Evolutionary conservation across 306 rosid genomes (phyloP).

Genomic region (Begonia loranthoides): DNA sequence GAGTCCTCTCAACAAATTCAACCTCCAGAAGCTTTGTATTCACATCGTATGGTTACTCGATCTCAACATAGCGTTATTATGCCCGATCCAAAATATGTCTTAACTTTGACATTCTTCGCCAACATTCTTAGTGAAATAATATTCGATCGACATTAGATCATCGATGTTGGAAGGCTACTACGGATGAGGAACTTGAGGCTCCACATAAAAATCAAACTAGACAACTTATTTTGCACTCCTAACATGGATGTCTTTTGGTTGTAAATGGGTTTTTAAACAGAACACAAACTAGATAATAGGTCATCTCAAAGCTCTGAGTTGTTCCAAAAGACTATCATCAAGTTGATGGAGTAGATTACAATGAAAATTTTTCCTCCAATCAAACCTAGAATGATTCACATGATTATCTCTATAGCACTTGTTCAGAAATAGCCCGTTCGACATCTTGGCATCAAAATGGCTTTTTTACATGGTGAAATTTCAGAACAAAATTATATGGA

Average conservation of each 20-base stretch:
- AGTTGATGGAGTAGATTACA: neutral
- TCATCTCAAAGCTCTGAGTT: neutral
- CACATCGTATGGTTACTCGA: constrained; percentile 1
- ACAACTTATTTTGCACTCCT: neutral
- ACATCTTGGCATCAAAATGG: neutral
- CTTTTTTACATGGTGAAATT: neutral
- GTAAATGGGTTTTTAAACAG: neutral
- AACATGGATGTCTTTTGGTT: neutral
- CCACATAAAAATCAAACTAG: neutral
- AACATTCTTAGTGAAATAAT: neutral
- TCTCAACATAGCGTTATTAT: neutral
- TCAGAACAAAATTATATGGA: constrained; percentile 1
- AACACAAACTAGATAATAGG: neutral
- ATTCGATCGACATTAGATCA: neutral
- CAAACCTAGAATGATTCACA: neutral
- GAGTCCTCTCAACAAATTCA: neutral
- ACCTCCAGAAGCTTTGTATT: neutral
- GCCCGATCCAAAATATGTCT: constrained; percentile 5
- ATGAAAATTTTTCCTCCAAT: neutral
- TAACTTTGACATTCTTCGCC: neutral
- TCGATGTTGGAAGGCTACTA: neutral
- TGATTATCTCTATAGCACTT: neutral
- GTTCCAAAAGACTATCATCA: neutral
- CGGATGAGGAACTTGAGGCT: neutral
- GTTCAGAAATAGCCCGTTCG: neutral